phyloP scores from a whole-genome alignment of 495 filamentous ascomycete species.

The Xanthoparmelia taractica region DNA sequence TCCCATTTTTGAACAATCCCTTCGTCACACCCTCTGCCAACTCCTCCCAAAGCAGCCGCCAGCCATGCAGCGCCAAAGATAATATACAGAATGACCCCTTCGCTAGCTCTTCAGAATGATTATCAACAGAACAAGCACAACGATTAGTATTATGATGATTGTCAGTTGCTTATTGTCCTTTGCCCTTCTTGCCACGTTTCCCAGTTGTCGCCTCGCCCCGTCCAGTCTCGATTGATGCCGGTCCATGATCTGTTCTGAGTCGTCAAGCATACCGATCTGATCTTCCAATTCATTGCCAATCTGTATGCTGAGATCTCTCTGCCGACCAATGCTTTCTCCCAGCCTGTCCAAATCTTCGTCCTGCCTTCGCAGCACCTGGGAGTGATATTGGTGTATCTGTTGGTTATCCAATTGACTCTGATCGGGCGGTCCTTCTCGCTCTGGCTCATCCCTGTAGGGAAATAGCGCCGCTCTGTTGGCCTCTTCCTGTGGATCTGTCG shows the following conservation, averaged over 20 bases:
- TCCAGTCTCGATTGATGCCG: conserved; percentile 69
- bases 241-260: conserved; percentile 74
- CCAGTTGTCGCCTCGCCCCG: conserved; percentile 62
- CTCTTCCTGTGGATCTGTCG: conserved; percentile 44
- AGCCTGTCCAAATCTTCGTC: conserved; percentile 87
- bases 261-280: conserved; percentile 81
- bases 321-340: conserved; percentile 78
- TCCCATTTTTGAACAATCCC: background rate
- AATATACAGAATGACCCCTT: background rate
- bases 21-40: background rate
- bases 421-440: conserved; percentile 55
- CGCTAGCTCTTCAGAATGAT: conserved; percentile 59
- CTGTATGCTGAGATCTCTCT: conserved; percentile 87
- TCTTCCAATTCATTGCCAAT: conserved; percentile 94
- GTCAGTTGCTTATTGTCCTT: conserved; percentile 74
- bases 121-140: conserved; percentile 71
- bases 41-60: background rate
- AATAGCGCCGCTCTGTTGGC: conserved; percentile 55
- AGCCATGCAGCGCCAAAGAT: background rate
- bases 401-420: conserved; percentile 64
- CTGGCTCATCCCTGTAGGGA: conserved; percentile 49
- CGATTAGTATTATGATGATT: conserved; percentile 66
- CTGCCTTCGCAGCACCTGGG: conserved; percentile 70
- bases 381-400: conserved; percentile 82
- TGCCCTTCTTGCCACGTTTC: conserved; percentile 61